phyloP scores from a whole-genome alignment of 441 rosid genomes.

The Mallotus japonicus region DNA sequence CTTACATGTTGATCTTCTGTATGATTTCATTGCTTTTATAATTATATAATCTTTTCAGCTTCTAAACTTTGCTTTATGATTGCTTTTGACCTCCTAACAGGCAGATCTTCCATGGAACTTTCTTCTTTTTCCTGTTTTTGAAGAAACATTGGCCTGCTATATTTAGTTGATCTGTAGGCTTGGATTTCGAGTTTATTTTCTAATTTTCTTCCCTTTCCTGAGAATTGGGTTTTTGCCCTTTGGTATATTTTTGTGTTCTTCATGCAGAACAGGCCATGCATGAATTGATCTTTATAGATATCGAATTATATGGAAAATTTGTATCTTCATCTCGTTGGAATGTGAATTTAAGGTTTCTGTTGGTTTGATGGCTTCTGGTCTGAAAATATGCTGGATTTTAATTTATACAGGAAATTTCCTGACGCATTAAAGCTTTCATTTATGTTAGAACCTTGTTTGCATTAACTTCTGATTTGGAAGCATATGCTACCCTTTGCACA shows the following conservation, averaged over 20 bases:
- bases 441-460: not conserved
- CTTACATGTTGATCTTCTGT: not conserved
- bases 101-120: not conserved
- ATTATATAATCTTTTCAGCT: not conserved
- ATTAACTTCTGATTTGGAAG: not conserved
- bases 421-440: not conserved
- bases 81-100: not conserved
- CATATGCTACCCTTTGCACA: not conserved
- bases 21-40: not conserved
- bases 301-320: not conserved
- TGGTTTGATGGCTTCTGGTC: not conserved
- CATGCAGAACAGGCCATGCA: not conserved
- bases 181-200: not conserved
- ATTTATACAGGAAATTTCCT: not conserved
- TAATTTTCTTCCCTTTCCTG: not conserved
- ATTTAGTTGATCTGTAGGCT: not conserved
- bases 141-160: not conserved
- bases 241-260: not conserved
- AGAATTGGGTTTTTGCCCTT: not conserved
- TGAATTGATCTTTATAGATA: slow-evolving; percentile 2
- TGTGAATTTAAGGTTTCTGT: not conserved
- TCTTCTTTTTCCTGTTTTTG: not conserved
- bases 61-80: not conserved
- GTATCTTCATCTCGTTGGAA: not conserved
- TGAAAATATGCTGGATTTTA: not conserved